Evolutionary conservation across 2,329 filamentous ascomycete species (phyloP), one percentile per base, ranked within the genome.

Genomic region (Emydomyces testavorans): DNA sequence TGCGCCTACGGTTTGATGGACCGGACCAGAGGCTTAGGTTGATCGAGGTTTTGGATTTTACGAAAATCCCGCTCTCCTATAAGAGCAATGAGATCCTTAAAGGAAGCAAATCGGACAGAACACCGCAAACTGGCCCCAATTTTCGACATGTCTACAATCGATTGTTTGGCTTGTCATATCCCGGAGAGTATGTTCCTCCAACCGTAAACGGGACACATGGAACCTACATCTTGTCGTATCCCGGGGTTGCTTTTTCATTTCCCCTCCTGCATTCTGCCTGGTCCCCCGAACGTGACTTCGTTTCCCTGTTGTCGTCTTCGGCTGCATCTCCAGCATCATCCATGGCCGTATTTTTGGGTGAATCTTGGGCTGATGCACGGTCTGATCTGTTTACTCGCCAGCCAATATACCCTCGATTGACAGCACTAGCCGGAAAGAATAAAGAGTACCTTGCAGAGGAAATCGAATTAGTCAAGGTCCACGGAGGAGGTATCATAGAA

Each of bases 121-220:
- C 60, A 28, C 40, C 49, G 15, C 26, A 35, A 18, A 41, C 34
- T 23, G 86, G 86, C 0, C 89, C 88, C 3, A 83, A 78, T 13
- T 94, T 94, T 63, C 77, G 83, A 51, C 86, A 93, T 64, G 82
- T 98, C 55, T 98, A 96, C 63, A 87, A 94, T 58, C 81, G 85
- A 46, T 73, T 95, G n/a, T 81, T 98, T 53, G 92, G 92, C 0
- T 89, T 89, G 15, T 93, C 90, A 0, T 96, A 94, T 62, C 85
- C 85, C 1, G 92, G 92, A 53, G 92, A 98, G 70, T 98, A 90
- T 60, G 75, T 94, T 31, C 76, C 82, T 6, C 79, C 85, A 0
- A 60, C 70, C 1, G 31, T 15, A 16, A 71, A 70, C 2, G 72
- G 73, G 8, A 71, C 72, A 13, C 69, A 74, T 50, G 89, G 89